A percentile compares a stretch with the other conserved stretches of the same genome.
These are phyloP conservation scores for Lanmaoa rubissima DNA, from an alignment of 768 basidiomycete genomes.

Conservation along the genomic window DNA sequence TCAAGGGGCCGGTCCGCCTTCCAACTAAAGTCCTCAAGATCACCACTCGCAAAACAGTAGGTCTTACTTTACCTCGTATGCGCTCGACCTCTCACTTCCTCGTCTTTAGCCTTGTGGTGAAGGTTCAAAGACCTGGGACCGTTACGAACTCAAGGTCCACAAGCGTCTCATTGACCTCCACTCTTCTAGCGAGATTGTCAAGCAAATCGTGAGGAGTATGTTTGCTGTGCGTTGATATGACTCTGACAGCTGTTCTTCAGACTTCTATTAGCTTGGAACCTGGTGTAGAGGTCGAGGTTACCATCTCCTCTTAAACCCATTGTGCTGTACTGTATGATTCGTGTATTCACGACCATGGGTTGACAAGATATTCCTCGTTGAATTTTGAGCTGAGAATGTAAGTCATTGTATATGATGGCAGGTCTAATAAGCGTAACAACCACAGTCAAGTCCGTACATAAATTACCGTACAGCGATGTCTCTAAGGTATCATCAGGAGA, in stretches of 20 bases:
- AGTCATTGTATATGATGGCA: slow-evolving; percentile 6
- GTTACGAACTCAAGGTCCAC: slow-evolving; percentile 99
- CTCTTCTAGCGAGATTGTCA: slow-evolving; percentile 98
- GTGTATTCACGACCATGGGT: slow-evolving; percentile 2
- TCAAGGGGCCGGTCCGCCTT: slow-evolving; percentile 98
- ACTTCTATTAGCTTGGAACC: slow-evolving; percentile 99
- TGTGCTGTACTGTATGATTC: background rate
- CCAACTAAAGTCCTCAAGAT: slow-evolving; percentile 99
- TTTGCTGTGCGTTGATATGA: background rate
- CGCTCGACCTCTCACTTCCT: background rate
- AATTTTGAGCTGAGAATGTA: background rate
- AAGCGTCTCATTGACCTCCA: slow-evolving; percentile 99
- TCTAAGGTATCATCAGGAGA: slow-evolving; percentile 19
- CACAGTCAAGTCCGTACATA: slow-evolving; percentile 10
- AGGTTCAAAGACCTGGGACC: slow-evolving; percentile 99
- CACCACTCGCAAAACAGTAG: slow-evolving; percentile 97
- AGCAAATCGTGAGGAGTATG: slow-evolving; percentile 86
- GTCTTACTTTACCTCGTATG: slow-evolving; percentile 28
- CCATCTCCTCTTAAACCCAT: slow-evolving; percentile 69
- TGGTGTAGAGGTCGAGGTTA: slow-evolving; percentile 98
- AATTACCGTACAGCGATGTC: slow-evolving; percentile 13
- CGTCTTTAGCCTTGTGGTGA: slow-evolving; percentile 90
- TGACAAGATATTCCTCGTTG: background rate
- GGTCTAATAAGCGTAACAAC: slow-evolving; percentile 10
- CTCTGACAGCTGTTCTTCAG: slow-evolving; percentile 40